phyloP scores from a whole-genome alignment of 192 early-diverging fungal species.

The Coemansia sp. region DNA sequence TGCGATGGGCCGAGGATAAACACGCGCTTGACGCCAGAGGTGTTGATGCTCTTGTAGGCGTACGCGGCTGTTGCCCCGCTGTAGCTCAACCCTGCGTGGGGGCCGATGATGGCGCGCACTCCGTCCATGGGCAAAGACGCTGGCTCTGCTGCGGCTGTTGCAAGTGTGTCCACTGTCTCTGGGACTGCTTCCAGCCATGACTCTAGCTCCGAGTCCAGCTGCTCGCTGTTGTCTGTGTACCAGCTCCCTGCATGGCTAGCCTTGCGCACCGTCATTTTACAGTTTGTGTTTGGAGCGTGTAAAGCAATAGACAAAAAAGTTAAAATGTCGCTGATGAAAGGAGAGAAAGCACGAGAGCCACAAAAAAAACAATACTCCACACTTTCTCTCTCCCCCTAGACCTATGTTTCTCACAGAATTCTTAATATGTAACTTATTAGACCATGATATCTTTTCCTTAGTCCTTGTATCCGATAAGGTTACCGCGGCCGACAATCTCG shows the following conservation, averaged over 20 bases:
- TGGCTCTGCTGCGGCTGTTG: conserved; percentile 15
- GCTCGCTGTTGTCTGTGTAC: conserved; percentile 58
- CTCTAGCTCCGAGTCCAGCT: conserved; percentile 28
- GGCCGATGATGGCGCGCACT: conserved; percentile 45
- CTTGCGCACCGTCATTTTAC: conserved; percentile 24
- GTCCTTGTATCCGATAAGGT: conserved; percentile 52
- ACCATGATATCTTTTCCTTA: conserved; percentile 9
- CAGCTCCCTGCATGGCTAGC: conserved; percentile 73
- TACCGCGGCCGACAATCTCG: conserved; percentile 47
- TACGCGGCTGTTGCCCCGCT: conserved; percentile 89
- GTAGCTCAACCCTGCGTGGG: conserved; percentile 90
- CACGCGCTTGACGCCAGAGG: conserved; percentile 62
- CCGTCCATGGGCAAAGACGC: conserved; percentile 15
- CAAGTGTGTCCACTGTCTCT: not conserved
- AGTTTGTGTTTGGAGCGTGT: not conserved
- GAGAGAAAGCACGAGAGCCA: not conserved
- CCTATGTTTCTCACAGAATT: too few relatives aligned
- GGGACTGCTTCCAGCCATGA: conserved; percentile 39
- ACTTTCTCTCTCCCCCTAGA: not conserved
- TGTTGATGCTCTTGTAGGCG: conserved; percentile 77
- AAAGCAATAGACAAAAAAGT: not conserved
- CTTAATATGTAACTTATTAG: not conserved
- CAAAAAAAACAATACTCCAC: not conserved
- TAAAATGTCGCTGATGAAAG: not conserved
- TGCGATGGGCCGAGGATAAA: conserved; percentile 96